Base-by-base conservation (phyloP, 495 filamentous ascomycete species). In the Xylaria acuta region DNA sequence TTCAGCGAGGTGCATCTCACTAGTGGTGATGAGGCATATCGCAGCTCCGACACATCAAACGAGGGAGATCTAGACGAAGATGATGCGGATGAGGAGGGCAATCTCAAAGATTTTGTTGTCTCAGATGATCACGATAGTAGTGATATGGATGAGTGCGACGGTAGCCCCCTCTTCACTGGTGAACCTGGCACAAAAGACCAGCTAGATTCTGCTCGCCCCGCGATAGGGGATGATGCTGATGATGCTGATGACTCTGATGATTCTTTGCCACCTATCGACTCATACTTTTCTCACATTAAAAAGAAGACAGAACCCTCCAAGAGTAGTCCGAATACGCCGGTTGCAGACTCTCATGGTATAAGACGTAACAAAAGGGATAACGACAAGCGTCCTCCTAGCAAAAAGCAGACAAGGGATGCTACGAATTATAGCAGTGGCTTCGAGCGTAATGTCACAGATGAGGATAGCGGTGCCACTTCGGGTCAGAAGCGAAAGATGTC, bases 1-100 rank as follows among this genome's bases (percentile, higher is more conserved):
- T 99, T 99, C 82, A 88, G 89, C 73, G 90, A 92, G 73, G 91
- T 91, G 40, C 88, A 97, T 78, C 88, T 88, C 77, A 88, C 88
- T 0, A 75, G 78, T 11, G 75, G 81, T 14, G 81, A 82, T 20
- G 71, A 75, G 4, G 72, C 16, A 32, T 68, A 74, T 40, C 73
- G 81, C 3, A 80, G 83, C 14, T 75, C 78, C 12, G 78, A 79
- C 32, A 84, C 74, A 9, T 74, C 63, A 14, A 80, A 79, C 16
- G 64, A 67, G 30, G 80, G 81, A 5, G 82, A 82, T 69, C 3
- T 38, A 20, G 85, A 86, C 6, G 81, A 79, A 14, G 82, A 85
- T 32, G 78, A 78, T 30, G 80, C 77, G 36, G 78, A 78, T 45
- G 82, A 80, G 30, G 73, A 74, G 22, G 87, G 86, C 11, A 86